Evolutionary conservation across 345 rosid genomes (phyloP).

Genomic region (Orychophragmus violaceus): DNA sequence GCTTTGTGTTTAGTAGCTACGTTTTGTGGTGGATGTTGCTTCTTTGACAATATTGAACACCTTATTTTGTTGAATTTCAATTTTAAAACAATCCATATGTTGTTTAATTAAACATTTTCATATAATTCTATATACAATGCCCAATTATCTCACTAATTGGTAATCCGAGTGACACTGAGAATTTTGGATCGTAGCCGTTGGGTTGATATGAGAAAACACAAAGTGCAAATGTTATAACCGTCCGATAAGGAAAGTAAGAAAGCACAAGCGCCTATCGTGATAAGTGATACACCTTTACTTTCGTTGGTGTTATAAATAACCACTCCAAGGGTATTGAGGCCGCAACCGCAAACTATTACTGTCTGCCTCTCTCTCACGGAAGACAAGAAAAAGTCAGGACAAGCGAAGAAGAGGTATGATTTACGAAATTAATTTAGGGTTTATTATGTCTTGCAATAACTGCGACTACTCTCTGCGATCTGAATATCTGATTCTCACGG

Average conservation of each 20-base stretch:
- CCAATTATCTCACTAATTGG: too few species aligned
- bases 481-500: not conserved
- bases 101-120: too few species aligned
- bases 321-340: slow-evolving; percentile 31
- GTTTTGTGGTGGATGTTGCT: slow-evolving; percentile 12
- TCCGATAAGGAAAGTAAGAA: slow-evolving; percentile 29
- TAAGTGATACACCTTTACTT: not conserved
- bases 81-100: not conserved
- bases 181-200: slow-evolving; percentile 38
- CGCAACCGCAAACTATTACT: not conserved
- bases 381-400: not conserved
- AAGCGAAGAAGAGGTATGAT: slow-evolving; percentile 17
- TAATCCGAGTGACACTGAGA: slow-evolving; percentile 35
- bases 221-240: slow-evolving; percentile 30
- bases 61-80: not conserved
- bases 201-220: slow-evolving; percentile 51
- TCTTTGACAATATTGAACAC: not conserved
- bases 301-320: not conserved
- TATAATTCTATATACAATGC: not conserved
- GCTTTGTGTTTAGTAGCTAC: not conserved
- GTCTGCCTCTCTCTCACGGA: not conserved
- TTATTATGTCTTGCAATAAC: not conserved
- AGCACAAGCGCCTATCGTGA: slow-evolving; percentile 46
- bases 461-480: not conserved
- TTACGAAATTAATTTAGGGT: not conserved